Evolutionary conservation across 2,329 filamentous ascomycete species (phyloP), one percentile per base, ranked within the genome.

Genomic region (Aspergillus sojae): DNA sequence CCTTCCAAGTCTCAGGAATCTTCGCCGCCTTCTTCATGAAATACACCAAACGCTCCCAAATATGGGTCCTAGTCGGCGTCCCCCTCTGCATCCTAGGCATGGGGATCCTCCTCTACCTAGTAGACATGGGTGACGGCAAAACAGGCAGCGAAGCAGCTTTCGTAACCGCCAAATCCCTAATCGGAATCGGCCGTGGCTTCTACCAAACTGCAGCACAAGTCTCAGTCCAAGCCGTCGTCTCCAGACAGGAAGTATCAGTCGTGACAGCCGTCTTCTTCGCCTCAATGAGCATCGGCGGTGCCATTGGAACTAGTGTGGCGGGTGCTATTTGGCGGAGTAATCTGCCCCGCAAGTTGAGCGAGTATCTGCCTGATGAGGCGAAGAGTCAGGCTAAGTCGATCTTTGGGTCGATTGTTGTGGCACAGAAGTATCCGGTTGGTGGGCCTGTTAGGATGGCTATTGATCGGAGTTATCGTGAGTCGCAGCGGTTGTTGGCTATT

Each of bases 1-100:
- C 78, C 10, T 79, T 78, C 58, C 77, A 80, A 54, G 75, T 80
- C 5, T 70, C 72, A 0, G 74, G 76, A 0, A 72, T 80, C 2
- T 62, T 79, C 1, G 75, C 72, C 5, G 77, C 73, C 0, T 32
- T 78, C 10, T 63, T 71, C 41, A 79, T 80, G 70, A 78, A 77
- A 50, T 80, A 74, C 62, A 74, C 75, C 5, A 77, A 74, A 54
- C 71, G 71, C 3, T 74, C 77, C 0, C 74, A 80, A 54, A 70
- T 76, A 14, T 79, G 73, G 60, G 69, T 72, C 11, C 46, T 76
- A 16, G 58, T 60, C 19, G 75, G 74, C 14, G 75, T 77, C 7
- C 75, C 77, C 0, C 66, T 80, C 0, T 72, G 73, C 23, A 69
- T 79, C 1, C 72, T 80, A 0, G 78, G 75, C 1, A 75, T 78